Base-by-base conservation (phyloP, 2,329 filamentous ascomycete species). In the Beauveria asiatica region DNA sequence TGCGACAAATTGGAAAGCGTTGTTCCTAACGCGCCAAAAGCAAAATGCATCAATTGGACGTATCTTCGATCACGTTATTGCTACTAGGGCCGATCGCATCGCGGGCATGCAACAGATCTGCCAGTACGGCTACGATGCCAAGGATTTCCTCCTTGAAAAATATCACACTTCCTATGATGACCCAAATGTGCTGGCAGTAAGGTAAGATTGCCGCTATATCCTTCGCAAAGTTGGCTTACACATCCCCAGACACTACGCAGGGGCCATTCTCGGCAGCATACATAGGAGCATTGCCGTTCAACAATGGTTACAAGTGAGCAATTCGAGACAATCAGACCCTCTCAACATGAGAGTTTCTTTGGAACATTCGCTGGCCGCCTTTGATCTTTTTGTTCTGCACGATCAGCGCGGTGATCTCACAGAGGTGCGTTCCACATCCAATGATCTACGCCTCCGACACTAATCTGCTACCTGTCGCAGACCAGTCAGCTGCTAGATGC, bases 341-440 rank as follows among this genome's bases (percentile, higher is more conserved):
- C 64, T 66, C n/a, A 50, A 62, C 89, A 75, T 65, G 70, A 74
- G 64, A 63, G 66, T 60, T 64, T 71, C 58, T 64, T 74, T 96
- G 21, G 92, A 96, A 70, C 81, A 83, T 61, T 88, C 88, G 1
- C 76, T 97, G 17, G 88, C 86, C 21, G 88, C 88, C 16, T 96
- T 95, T 71, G 94, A 97, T 72, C 82, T 97, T 73, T 97, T 97
- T 73, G 84, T 96, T 50, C 77, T 93, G 30, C 84, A 88, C 64
- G 87, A 88, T 59, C 81, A 84, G 19, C 78, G 80, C 33, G 85
- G 87, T n/a, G 91, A 95, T 69, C 74, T 93, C 56, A 81, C 88
- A 60, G 85, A 91, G 75, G 87, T 88, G 74, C 61, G 81, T 67
- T 13, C 33, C 62, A n/a, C 53, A 21, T 58, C 49, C 42, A 44